These are phyloP conservation scores for Cyberlindnera euphorbiiphila DNA, from an alignment of 805 yeast genomes.

Conservation along the genomic window DNA sequence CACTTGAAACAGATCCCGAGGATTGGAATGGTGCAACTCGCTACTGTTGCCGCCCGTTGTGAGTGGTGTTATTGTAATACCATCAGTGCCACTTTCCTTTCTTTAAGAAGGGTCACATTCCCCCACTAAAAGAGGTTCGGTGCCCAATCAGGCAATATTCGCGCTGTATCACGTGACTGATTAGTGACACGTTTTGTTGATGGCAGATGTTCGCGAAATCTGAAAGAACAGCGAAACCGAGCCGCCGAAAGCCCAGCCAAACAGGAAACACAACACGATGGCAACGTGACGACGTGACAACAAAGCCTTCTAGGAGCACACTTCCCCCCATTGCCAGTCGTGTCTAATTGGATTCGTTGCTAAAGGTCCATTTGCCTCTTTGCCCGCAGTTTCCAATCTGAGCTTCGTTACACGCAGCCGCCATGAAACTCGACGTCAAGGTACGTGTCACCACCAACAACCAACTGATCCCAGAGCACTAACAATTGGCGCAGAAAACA, in stretches of 20 bases:
- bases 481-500: constrained; percentile 48
- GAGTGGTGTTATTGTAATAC: neutral
- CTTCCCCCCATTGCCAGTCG: too few species aligned
- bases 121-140: too few species aligned
- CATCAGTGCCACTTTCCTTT: neutral
- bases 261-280: neutral
- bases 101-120: neutral
- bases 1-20: too few species aligned
- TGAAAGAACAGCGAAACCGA: neutral
- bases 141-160: neutral
- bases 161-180: constrained; percentile 1
- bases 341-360: too few species aligned
- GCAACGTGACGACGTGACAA: too few species aligned
- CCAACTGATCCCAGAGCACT: constrained; percentile 1
- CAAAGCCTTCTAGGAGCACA: too few species aligned
- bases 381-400: neutral
- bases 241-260: neutral
- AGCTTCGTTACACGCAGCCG: neutral
- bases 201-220: neutral
- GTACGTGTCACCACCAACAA: constrained; percentile 13
- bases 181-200: neutral
- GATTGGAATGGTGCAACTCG: neutral
- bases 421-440: constrained; percentile 28
- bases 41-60: neutral
- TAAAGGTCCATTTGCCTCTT: neutral